Base-by-base conservation (phyloP, 495 filamentous ascomycete genomes). In the Penicillium verhagenii region DNA sequence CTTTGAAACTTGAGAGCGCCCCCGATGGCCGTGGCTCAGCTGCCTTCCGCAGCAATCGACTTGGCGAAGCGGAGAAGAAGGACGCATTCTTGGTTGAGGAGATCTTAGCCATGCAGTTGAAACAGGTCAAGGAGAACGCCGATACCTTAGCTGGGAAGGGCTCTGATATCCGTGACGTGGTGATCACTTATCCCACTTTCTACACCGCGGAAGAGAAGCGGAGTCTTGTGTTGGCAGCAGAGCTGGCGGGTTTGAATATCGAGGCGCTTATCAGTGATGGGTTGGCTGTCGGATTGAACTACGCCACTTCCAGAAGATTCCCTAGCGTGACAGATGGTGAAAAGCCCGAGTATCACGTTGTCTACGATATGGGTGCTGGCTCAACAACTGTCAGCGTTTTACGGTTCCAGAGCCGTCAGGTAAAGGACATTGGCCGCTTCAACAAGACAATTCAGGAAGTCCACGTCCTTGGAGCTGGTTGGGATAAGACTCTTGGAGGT, bases 361-460 rank as follows among this genome's bases (percentile, higher is more conserved):
- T 99, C 16, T 97, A 91, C 60, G 95, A 99, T 62, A 97, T 97
- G 92, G 94, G 94, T 54, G 94, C 94, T 63, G 94, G 94, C 8
- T 96, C 91, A n/a, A 90, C 95, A 14, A 96, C 91, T 53, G 94
- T 93, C n/a, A 95, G 92, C 7, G 78, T 99, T 16, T 66, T 99
- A 67, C 87, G 83, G 61, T 96, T 97, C 76, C 92, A 96, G 67
- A 89, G 88, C 64, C 84, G 84, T 59, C 87, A 79, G 6, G 89
- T 97, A 44, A 99, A 97, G 77, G 92, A 96, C 65, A 74, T 95
- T 53, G 92, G 94, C 40, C 88, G 86, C 61, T 95, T 83, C 80
- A 99, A 96, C 76, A 99, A 99, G 79, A 96, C 92, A 11, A 71
- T 97, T 45, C 94, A 97, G 69, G 94, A 97, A 71, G 85, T 97